These are phyloP conservation scores for Fusarium tjaetaba DNA, from an alignment of 2,329 filamentous ascomycete species.

Conservation along the genomic window DNA sequence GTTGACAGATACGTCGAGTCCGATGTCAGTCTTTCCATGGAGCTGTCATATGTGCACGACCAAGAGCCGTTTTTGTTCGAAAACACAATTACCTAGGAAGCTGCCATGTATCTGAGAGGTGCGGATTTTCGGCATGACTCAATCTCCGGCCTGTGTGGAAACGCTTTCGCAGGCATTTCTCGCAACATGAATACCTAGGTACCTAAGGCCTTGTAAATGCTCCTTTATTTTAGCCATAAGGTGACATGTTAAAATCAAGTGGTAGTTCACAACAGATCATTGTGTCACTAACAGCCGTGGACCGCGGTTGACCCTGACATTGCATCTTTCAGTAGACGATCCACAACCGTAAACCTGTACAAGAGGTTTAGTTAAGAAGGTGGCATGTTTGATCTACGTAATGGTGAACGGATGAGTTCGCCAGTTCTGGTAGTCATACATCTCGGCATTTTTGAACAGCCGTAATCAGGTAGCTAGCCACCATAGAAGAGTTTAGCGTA, in stretches of 20 bases:
- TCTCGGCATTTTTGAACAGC: background rate
- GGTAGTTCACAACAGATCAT: background rate
- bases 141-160: background rate
- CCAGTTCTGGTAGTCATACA: background rate
- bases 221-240: too few species aligned
- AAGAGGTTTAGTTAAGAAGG: background rate
- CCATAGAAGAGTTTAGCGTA: background rate
- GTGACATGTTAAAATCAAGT: background rate
- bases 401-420: background rate
- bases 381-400: background rate
- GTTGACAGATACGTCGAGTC: background rate
- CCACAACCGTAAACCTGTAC: background rate
- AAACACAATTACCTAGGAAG: background rate
- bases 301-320: background rate
- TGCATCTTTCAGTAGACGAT: background rate
- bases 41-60: background rate
- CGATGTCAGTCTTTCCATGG: background rate
- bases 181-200: background rate
- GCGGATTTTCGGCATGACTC: background rate
- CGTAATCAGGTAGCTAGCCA: background rate
- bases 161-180: background rate
- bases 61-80: background rate
- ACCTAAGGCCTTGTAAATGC: background rate
- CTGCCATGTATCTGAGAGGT: background rate
- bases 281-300: background rate